Conservation (phyloP, 2,329 filamentous ascomycete genomes). For the Exophiala alcalophila region DNA sequence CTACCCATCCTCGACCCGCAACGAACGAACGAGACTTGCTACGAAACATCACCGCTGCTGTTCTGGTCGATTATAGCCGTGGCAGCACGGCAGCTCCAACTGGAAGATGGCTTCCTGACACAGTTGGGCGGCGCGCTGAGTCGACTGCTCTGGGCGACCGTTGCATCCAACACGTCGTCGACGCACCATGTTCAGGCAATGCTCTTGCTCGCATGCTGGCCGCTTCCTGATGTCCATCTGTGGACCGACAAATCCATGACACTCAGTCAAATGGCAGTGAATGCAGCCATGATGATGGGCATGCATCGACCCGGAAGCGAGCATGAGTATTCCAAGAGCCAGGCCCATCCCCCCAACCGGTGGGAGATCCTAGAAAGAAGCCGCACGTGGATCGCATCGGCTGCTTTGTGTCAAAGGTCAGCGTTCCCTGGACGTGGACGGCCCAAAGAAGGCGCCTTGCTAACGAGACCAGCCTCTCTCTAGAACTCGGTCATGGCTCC, state of each 20-base stretch:
- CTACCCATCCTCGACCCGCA: constrained; percentile 4
- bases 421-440: too few relatives aligned
- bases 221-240: constrained; percentile 7
- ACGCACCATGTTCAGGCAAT: constrained; percentile 2
- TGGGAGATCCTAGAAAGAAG: background rate
- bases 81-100: background rate
- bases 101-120: background rate
- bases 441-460: too few relatives aligned
- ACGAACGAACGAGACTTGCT: background rate
- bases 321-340: constrained; percentile 5
- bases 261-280: background rate
- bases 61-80: constrained; percentile 11
- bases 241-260: constrained; percentile 10
- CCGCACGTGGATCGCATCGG: constrained; percentile 6
- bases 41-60: constrained; percentile 2
- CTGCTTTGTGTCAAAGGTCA: constrained; percentile 8
- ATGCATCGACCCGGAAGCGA: constrained; percentile 9
- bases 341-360: background rate
- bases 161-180: background rate
- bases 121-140: background rate
- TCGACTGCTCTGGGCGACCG: background rate
- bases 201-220: constrained; percentile 7
- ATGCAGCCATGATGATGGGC: constrained; percentile 2
- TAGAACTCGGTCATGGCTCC: constrained; percentile 1
- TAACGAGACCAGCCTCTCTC: constrained; percentile 2